Conservation (phyloP, 306 rosid species). For the Hylodesmum podocarpum region DNA sequence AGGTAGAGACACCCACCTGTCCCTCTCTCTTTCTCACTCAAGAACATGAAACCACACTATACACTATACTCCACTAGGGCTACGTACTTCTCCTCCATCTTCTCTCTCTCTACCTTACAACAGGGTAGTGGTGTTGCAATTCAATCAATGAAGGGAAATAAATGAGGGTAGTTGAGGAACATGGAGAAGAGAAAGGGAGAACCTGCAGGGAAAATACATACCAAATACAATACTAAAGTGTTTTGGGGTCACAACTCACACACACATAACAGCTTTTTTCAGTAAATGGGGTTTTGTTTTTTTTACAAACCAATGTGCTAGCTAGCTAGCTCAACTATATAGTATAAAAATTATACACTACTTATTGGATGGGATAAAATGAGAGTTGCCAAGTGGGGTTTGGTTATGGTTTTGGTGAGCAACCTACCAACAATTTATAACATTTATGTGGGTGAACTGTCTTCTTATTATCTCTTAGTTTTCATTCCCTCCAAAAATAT, state of each 20-base stretch:
- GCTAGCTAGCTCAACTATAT: neutral
- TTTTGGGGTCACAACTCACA: conserved; percentile 12
- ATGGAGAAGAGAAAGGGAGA: conserved; percentile 9
- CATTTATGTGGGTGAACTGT: conserved; percentile 37
- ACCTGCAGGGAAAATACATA: neutral
- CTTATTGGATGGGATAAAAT: neutral
- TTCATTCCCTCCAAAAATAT: neutral
- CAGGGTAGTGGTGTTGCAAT: conserved; percentile 50
- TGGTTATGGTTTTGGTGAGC: conserved; percentile 65
- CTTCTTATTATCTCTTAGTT: conserved; percentile 1
- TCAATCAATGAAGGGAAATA: conserved; percentile 61
- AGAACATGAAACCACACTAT: neutral
- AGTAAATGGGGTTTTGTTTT: neutral
- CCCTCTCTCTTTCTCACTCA: neutral
- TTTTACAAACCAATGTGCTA: conserved; percentile 1
- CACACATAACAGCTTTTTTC: conserved; percentile 26
- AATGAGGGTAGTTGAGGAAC: conserved; percentile 93
- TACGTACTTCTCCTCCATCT: neutral
- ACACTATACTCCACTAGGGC: too few relatives aligned
- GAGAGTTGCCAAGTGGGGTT: conserved; percentile 47
- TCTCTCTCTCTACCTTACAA: conserved; percentile 24
- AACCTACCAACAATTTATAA: conserved; percentile 56
- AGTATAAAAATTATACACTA: neutral
- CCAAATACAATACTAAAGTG: neutral
- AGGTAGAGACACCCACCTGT: conserved; percentile 24